phyloP scores from a whole-genome alignment of 2,329 filamentous ascomycete genomes.

The Ambrosiella cleistominuta region DNA sequence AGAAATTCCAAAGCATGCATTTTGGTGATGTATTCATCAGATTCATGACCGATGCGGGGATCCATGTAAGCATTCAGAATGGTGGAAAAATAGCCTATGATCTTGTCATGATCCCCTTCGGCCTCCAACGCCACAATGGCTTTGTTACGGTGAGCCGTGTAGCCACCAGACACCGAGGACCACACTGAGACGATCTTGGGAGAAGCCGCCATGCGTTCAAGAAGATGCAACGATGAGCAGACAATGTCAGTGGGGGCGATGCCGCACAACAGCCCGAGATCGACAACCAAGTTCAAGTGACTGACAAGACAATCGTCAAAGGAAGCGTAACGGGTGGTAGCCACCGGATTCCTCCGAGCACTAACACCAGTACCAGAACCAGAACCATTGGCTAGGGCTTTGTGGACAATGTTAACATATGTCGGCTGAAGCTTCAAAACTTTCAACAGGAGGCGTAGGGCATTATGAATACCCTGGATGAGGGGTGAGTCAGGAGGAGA shows the following conservation, averaged over 20 bases:
- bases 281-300: conserved; percentile 60
- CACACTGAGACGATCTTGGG: conserved; percentile 59
- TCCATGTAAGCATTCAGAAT: conserved; percentile 45
- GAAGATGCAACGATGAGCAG: conserved; percentile 59
- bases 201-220: conserved; percentile 76
- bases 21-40: conserved; percentile 65
- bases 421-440: conserved; percentile 79
- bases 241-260: conserved; percentile 68
- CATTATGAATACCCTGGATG: conserved; percentile 58
- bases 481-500: conserved; percentile 63
- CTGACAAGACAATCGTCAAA: conserved; percentile 85
- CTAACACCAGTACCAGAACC: conserved; percentile 41
- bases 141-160: conserved; percentile 49
- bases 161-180: conserved; percentile 20
- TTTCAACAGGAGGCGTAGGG: conserved; percentile 68
- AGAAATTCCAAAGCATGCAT: conserved; percentile 73
- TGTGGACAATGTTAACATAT: conserved; percentile 70
- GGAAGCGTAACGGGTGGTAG: conserved; percentile 55
- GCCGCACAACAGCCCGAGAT: conserved; percentile 73
- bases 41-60: conserved; percentile 48
- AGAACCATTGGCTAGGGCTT: conserved; percentile 3
- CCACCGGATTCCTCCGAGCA: conserved; percentile 31
- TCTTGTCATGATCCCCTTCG: conserved; percentile 61
- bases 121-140: conserved; percentile 77
- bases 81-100: conserved; percentile 22